Evolutionary conservation across 108 stramenopile species (phyloP), one percentile per base, ranked within the genome.

Genomic region (Poteriospumella lacustris): DNA sequence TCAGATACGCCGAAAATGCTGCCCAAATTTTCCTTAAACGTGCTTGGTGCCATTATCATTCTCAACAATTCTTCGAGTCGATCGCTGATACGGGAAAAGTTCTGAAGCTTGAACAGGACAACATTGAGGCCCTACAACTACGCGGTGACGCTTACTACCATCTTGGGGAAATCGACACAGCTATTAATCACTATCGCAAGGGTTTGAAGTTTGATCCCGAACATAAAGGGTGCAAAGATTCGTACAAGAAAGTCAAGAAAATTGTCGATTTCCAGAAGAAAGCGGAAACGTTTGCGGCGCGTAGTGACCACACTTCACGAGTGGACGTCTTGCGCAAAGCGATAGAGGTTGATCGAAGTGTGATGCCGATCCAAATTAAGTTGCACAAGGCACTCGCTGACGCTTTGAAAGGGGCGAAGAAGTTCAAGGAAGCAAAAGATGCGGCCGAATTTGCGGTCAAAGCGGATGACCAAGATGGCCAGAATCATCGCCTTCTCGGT

Each of bases 151-250:
- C 93, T 24, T 96, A 94, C 79, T 89, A 83, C 59, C 77, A 86
- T 43, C 76, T 94, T 52, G 92, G 93, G 43, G 97, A 98, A 58
- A 88, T 89, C 80, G 95, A 95, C 5, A 79, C 82, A 64, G 97
- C 97, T 2, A 77, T 87, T 19, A 85, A 87, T 78, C 97, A 98
- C 86, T 96, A 87, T 86, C 86, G 94, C 68, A 89, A 96, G 86
- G 97, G 90, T 33, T 81, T 96, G 42, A 92, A 92, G 62, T 79
- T 93, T 38, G 95, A 98, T 87, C 97, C 97, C 31, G 97, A 96
- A 77, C 94, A 96, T 84, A 87, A 83, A 75, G 92, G 91, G 41
- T 93, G 93, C 85, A 94, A 92, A 79, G 87, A 85, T 44, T 88
- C 87, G 73, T 92, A 96, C 81, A 88, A 87, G 59, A 78, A 86